Base-by-base conservation (phyloP, 176 grass and related monocot species). In the Carex littledalei region DNA sequence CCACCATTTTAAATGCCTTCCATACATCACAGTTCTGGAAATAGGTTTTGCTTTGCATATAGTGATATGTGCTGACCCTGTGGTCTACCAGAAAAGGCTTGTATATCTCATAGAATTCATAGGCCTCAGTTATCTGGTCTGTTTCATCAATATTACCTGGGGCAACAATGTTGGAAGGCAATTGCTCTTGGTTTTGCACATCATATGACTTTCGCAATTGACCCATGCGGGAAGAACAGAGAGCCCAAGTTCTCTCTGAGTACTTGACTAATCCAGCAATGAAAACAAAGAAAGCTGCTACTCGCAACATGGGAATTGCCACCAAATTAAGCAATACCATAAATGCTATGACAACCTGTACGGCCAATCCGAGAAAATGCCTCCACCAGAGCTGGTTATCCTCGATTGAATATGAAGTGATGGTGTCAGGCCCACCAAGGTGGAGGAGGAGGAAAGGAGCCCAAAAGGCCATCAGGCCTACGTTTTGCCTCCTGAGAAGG, bases 361-460 rank as follows among this genome's bases (percentile, higher is more conserved):
- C 4, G 1, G n/a, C 17, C 11, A 88, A 78, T 16, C 79, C 82
- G 0, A 91, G 49, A 13, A 66, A 45, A 61, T 85, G 89, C n/a
- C 86, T 50, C 15, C 21, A 41, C 86, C 86, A 91, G 8, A 91
- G 78, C 76, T 78, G n/a, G 12, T 88, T 91, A 71, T 91, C 89
- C 49, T 88, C 79, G 1, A 91, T 10, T 6, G 78, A 78, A 39
- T 83, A 82, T 3, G 89, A 79, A 6, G 89, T 86, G 76, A 86
- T 88, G 82, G 84, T 82, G 14, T 91, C 86, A 5, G 79, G 83
- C 6, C 89, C 83, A 5, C 78, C 86, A 3, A 88, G 86, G 39
- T 90, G 88, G 61, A 81, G 78, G 47, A 91, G 86, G 21, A 88
- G 67, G 49, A 91, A 77, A 10, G 83, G 43, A 5, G 83, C 86